Conservation (phyloP, 192 early-diverging fungal species). For the Physocladia obscura region DNA sequence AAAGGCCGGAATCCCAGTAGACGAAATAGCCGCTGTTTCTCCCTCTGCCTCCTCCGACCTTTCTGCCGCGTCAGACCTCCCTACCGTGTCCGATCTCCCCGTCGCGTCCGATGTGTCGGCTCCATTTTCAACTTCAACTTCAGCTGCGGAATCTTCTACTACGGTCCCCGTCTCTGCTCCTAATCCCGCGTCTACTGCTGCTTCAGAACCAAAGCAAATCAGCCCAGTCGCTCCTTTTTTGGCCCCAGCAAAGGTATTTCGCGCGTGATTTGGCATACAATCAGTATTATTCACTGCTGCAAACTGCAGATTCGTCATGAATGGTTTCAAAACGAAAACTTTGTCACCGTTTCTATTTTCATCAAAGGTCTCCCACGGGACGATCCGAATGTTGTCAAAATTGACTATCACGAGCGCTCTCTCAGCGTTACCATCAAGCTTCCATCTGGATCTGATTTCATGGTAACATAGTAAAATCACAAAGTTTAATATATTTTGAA, state of each 20-base stretch:
- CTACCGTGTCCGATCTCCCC: too few species aligned
- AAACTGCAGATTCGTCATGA: constrained; percentile 70
- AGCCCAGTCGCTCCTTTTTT: constrained; percentile 37
- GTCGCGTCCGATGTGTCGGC: too few species aligned
- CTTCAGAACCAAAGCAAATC: constrained; percentile 23
- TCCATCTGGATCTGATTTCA: constrained; percentile 79
- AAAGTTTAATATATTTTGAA: not conserved
- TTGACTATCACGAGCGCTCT: constrained; percentile 64
- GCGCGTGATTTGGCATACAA: not conserved
- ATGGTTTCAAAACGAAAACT: constrained; percentile 95
- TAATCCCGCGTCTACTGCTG: constrained; percentile 16
- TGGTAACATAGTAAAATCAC: constrained; percentile 15
- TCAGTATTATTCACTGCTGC: constrained; percentile 17
- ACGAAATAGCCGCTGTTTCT: too few species aligned
- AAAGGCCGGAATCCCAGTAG: not conserved
- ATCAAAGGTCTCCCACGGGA: constrained; percentile 83
- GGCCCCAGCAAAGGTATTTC: constrained; percentile 41
- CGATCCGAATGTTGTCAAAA: constrained; percentile 30
- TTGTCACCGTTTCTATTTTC: constrained; percentile 85
- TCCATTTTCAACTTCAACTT: too few species aligned
- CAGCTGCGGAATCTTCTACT: too few species aligned
- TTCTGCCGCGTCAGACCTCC: too few species aligned
- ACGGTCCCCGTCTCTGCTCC: too few species aligned
- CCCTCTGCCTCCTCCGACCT: too few species aligned
- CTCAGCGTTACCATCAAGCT: constrained; percentile 81